A percentile compares a stretch with the other conserved stretches of the same genome.
Conservation (phyloP, 345 rosid species). For the Excoecaria cochinchinensis region DNA sequence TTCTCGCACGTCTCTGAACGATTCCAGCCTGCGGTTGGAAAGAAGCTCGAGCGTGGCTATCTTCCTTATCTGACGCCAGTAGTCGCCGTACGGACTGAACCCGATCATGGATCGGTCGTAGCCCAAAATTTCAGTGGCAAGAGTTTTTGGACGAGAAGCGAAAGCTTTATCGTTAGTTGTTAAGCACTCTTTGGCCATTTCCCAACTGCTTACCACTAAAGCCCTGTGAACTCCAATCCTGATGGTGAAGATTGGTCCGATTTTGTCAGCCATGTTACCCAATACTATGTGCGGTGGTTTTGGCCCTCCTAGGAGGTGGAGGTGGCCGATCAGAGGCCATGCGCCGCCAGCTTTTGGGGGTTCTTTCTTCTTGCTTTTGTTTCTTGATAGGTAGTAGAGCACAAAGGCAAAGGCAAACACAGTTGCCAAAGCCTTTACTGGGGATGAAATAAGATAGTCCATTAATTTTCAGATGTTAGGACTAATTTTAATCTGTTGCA, state of each 20-base stretch:
- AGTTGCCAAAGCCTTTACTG: too few species aligned
- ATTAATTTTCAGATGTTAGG: too few species aligned
- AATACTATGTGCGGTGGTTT: slow-evolving; percentile 31
- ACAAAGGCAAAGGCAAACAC: too few species aligned
- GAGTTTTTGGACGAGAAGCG: slow-evolving; percentile 30
- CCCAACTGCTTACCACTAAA: slow-evolving; percentile 30
- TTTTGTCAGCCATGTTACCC: slow-evolving; percentile 29
- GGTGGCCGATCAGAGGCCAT: slow-evolving; percentile 47
- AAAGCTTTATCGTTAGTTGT: slow-evolving; percentile 33
- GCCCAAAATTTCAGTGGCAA: slow-evolving; percentile 22
- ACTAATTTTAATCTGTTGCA: too few species aligned
- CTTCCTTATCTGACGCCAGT: slow-evolving; percentile 41
- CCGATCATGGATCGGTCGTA: slow-evolving; percentile 28
- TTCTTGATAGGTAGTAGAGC: neutral
- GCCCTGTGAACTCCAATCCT: slow-evolving; percentile 28
- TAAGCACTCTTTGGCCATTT: slow-evolving; percentile 36
- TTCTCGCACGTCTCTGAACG: slow-evolving; percentile 24
- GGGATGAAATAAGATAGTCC: too few species aligned
- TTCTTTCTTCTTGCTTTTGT: neutral
- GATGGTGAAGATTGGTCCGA: slow-evolving; percentile 41
- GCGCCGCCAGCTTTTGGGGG: slow-evolving; percentile 25
- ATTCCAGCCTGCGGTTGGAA: slow-evolving; percentile 32
- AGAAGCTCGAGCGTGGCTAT: slow-evolving; percentile 30
- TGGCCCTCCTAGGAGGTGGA: slow-evolving; percentile 35
- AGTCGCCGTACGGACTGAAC: slow-evolving; percentile 31